These are phyloP conservation scores for Rhizophora apiculata DNA, from an alignment of 345 rosid genomes.

Conservation along the genomic window DNA sequence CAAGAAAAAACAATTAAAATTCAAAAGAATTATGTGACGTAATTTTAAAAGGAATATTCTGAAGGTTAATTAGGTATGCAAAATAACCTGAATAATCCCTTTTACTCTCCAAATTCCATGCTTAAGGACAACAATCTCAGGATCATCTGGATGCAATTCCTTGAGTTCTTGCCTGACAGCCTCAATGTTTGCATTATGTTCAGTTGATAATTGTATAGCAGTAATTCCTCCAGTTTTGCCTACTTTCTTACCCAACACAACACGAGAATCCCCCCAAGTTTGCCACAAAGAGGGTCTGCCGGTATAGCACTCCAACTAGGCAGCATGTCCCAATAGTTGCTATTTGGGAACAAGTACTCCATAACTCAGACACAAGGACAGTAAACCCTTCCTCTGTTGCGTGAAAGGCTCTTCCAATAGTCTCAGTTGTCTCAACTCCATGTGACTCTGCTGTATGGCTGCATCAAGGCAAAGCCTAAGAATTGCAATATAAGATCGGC, in stretches of 20 bases:
- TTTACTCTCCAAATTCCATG: slow-evolving; percentile 98
- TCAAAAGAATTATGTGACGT: slow-evolving; percentile 1
- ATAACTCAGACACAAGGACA: slow-evolving; percentile 59
- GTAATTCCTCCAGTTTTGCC: slow-evolving; percentile 64
- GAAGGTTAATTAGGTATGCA: slow-evolving; percentile 7
- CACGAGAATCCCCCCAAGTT: slow-evolving; percentile 82
- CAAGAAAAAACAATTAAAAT: neutral
- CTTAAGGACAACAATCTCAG: slow-evolving; percentile 71
- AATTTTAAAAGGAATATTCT: slow-evolving; percentile 3
- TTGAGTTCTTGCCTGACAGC: slow-evolving; percentile 77
- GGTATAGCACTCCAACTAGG: slow-evolving; percentile 76
- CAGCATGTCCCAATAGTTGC: slow-evolving; percentile 87
- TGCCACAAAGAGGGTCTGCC: slow-evolving; percentile 76
- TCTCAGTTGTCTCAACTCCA: slow-evolving; percentile 68
- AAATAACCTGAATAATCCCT: slow-evolving; percentile 81
- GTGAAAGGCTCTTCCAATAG: slow-evolving; percentile 63
- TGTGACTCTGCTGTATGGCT: slow-evolving; percentile 67
- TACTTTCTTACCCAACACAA: slow-evolving; percentile 79
- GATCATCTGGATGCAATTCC: slow-evolving; percentile 80
- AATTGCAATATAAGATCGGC: slow-evolving; percentile 57
- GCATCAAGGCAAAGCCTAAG: slow-evolving; percentile 82
- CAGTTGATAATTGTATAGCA: slow-evolving; percentile 77
- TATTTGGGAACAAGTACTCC: slow-evolving; percentile 56
- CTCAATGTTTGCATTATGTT: slow-evolving; percentile 84
- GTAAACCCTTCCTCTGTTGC: slow-evolving; percentile 84